These are phyloP conservation scores for Penicillium taxi DNA, from an alignment of 495 filamentous ascomycete species.

Conservation along the genomic window DNA sequence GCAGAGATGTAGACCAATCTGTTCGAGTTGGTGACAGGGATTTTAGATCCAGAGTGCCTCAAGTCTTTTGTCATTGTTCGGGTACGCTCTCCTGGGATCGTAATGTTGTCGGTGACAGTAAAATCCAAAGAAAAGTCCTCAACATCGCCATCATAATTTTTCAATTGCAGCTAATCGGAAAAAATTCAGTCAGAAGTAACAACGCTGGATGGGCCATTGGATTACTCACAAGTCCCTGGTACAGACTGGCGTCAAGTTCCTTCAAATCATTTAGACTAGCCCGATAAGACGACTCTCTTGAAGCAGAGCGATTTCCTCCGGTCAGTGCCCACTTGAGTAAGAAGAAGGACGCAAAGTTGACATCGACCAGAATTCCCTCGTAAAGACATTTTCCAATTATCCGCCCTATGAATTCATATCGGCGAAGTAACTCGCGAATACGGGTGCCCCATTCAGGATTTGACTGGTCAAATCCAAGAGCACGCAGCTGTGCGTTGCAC, in stretches of 20 bases:
- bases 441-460: conserved; percentile 47
- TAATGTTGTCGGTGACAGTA: conserved; percentile 74
- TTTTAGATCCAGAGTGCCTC: conserved; percentile 64
- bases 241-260: conserved; percentile 88
- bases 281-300: conserved; percentile 64
- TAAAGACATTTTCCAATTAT: conserved; percentile 96
- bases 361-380: conserved; percentile 92
- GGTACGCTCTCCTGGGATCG: conserved; percentile 37
- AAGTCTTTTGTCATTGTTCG: conserved; percentile 61
- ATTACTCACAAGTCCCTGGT: conserved; percentile 70
- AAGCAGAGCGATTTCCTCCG: conserved; percentile 51
- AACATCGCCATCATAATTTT: conserved; percentile 81
- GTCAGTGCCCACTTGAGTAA: conserved; percentile 87
- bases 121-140: conserved; percentile 77
- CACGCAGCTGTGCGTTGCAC: conserved; percentile 49
- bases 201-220: background rate
- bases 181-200: background rate
- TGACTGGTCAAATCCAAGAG: conserved; percentile 45
- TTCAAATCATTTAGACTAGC: conserved; percentile 88
- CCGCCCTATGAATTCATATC: conserved; percentile 88
- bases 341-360: conserved; percentile 92
- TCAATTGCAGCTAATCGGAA: conserved; percentile 55
- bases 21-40: conserved; percentile 83
- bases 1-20: conserved; percentile 89
- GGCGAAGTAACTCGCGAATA: conserved; percentile 55